Evolutionary conservation across 345 rosid species (phyloP).

Genomic region (Carallia pectinifolia): DNA sequence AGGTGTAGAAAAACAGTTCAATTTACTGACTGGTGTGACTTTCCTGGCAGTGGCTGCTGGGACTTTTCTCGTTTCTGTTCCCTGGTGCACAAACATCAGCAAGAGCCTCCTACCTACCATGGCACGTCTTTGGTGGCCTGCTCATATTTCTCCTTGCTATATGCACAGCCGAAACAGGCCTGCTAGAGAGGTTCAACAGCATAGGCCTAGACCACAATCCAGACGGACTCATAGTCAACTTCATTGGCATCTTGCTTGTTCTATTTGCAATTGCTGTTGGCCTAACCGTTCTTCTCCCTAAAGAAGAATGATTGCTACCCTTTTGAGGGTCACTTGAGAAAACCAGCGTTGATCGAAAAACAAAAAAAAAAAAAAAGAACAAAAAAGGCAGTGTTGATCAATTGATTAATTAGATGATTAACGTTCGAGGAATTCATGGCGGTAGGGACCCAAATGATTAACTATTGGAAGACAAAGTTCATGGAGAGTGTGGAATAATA

Average conservation of each 20-base stretch:
- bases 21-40: not conserved
- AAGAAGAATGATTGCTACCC: not conserved
- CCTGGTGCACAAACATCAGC: slow-evolving; percentile 30
- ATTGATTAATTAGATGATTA: no score
- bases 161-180: slow-evolving; percentile 47
- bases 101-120: slow-evolving; percentile 40
- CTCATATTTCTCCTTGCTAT: slow-evolving; percentile 39
- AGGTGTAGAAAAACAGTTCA: not conserved
- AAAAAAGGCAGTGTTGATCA: no score
- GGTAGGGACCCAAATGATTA: no score
- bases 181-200: slow-evolving; percentile 24
- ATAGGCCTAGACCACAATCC: slow-evolving; percentile 20
- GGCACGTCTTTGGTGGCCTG: slow-evolving; percentile 47
- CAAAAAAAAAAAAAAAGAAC: no score
- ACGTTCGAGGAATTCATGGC: no score
- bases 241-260: slow-evolving; percentile 42
- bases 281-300: slow-evolving; percentile 35
- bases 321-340: no score
- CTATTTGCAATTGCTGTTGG: slow-evolving; percentile 45
- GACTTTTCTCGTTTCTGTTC: slow-evolving; percentile 42
- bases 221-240: slow-evolving; percentile 48
- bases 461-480: no score
- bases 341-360: no score
- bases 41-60: slow-evolving; percentile 39
- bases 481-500: no score